A percentile compares a stretch with the other conserved stretches of the same genome.
Evolutionary conservation across 495 filamentous ascomycete genomes (phyloP).

Genomic region (Xylona heveae): DNA sequence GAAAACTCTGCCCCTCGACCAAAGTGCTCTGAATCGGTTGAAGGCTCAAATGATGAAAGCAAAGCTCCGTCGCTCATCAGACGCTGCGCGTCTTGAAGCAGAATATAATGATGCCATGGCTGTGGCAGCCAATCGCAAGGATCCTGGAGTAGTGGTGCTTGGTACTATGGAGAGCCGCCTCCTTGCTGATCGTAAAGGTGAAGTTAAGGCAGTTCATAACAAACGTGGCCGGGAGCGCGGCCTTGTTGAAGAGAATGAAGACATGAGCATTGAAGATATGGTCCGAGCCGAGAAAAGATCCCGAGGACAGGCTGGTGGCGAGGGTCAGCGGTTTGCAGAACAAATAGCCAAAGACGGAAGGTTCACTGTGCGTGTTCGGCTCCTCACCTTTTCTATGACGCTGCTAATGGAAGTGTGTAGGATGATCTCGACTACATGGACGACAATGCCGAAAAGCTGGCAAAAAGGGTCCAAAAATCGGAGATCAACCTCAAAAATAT

Average conservation of each 20-base stretch:
- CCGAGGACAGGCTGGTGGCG: slow-evolving; percentile 55
- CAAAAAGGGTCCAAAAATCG: slow-evolving; percentile 71
- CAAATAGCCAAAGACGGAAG: slow-evolving; percentile 81
- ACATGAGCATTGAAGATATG: slow-evolving; percentile 95
- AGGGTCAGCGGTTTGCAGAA: slow-evolving; percentile 66
- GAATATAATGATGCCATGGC: slow-evolving; percentile 60
- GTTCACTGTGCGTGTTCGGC: slow-evolving; percentile 37
- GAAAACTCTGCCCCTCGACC: slow-evolving; percentile 33
- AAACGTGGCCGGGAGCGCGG: slow-evolving; percentile 66
- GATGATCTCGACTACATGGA: slow-evolving; percentile 94
- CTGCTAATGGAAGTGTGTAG: slow-evolving; percentile 11
- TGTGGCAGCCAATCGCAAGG: slow-evolving; percentile 31
- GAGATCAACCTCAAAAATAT: slow-evolving; percentile 76
- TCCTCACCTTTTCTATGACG: neutral
- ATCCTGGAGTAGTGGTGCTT: slow-evolving; percentile 53
- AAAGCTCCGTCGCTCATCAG: slow-evolving; percentile 51
- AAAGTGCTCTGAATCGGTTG: slow-evolving; percentile 67
- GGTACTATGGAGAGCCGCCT: slow-evolving; percentile 76
- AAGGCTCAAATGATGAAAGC: slow-evolving; percentile 91
- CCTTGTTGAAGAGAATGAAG: slow-evolving; percentile 68
- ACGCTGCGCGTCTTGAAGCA: slow-evolving; percentile 58
- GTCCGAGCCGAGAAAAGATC: slow-evolving; percentile 76
- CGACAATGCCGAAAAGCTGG: slow-evolving; percentile 80
- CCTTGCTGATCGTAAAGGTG: slow-evolving; percentile 53
- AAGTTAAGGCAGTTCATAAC: slow-evolving; percentile 52